Evolutionary conservation across 2,329 filamentous ascomycete species (phyloP).

Genomic region (Neocucurbitaria cava): DNA sequence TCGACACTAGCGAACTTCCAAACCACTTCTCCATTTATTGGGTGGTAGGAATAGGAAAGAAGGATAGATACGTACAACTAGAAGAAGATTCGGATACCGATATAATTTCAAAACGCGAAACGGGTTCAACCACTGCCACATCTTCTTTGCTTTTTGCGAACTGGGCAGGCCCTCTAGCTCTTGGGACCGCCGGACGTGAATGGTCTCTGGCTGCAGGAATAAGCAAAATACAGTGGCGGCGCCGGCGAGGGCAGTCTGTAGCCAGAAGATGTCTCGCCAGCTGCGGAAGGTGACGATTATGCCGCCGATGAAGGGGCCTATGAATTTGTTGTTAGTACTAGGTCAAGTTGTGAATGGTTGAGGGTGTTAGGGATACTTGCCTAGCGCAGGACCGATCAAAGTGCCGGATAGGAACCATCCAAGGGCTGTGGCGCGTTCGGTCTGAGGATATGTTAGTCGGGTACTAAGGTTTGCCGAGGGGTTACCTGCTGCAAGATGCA

Average conservation of each 20-base stretch:
- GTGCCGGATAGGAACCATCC: conserved; percentile 77
- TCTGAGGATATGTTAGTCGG: conserved; percentile 58
- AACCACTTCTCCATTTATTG: no score
- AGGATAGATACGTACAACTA: conserved; percentile 32
- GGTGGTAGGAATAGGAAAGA: no score
- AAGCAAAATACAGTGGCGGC: conserved; percentile 65
- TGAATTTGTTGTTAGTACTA: conserved; percentile 41
- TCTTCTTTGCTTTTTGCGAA: conserved; percentile 58
- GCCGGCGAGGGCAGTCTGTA: conserved; percentile 73
- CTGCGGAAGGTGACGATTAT: conserved; percentile 76
- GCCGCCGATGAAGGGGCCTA: conserved; percentile 75
- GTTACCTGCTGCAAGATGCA: conserved; percentile 11
- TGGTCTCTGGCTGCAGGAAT: conserved; percentile 75
- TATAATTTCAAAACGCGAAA: conserved; percentile 69
- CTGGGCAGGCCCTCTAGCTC: conserved; percentile 65
- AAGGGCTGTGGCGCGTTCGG: conserved; percentile 73
- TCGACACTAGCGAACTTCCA: neutral
- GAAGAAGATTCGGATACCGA: conserved; percentile 71
- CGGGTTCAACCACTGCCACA: conserved; percentile 72
- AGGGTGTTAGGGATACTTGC: conserved; percentile 9
- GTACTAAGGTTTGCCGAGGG: conserved; percentile 1
- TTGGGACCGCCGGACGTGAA: conserved; percentile 67
- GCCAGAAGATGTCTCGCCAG: conserved; percentile 80
- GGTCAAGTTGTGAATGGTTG: no score
- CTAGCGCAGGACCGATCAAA: conserved; percentile 67